phyloP scores from a whole-genome alignment of 2,329 filamentous ascomycete genomes.

The Pestalotiopsis sp. region DNA sequence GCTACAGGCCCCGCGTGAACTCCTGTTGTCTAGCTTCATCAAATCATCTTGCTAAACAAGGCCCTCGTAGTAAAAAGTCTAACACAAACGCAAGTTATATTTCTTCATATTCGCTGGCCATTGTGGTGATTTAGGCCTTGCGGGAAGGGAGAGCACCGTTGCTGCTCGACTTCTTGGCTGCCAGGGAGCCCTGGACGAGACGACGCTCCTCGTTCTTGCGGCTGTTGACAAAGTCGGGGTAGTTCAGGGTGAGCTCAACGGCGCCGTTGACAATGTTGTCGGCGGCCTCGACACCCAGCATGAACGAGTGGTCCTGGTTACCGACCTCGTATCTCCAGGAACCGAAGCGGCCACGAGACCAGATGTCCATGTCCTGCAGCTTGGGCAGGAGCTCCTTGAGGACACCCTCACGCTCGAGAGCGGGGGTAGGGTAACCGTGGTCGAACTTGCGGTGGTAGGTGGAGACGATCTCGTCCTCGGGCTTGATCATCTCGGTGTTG shows the following conservation, averaged over 20 bases:
- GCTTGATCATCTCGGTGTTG: constrained; percentile 95
- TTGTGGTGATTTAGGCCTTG: constrained; percentile 19
- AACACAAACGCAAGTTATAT: constrained; percentile 13
- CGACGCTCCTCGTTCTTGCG: constrained; percentile 70
- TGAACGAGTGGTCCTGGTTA: constrained; percentile 98
- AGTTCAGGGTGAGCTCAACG: constrained; percentile 91
- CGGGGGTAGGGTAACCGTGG: constrained; percentile 96
- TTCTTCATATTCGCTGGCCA: neutral
- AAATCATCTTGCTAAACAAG: constrained; percentile 10
- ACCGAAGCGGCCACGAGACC: constrained; percentile 94
- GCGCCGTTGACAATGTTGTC: constrained; percentile 89
- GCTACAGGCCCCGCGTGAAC: constrained; percentile 15
- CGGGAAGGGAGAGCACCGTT: constrained; percentile 19
- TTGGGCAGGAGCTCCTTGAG: constrained; percentile 91
- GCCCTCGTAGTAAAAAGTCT: constrained; percentile 13
- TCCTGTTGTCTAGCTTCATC: constrained; percentile 16
- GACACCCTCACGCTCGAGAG: constrained; percentile 92
- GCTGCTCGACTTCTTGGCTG: constrained; percentile 35
- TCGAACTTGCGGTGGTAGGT: constrained; percentile 98
- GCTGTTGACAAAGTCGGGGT: constrained; percentile 92
- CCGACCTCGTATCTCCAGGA: constrained; percentile 96
- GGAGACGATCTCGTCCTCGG: constrained; percentile 92
- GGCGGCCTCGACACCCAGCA: constrained; percentile 92
- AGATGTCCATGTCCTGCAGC: constrained; percentile 89
- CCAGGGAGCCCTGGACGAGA: constrained; percentile 49